These are phyloP conservation scores for Pyrrhoderma lamaoense DNA, from an alignment of 1,284 basidiomycete genomes.

Conservation along the genomic window DNA sequence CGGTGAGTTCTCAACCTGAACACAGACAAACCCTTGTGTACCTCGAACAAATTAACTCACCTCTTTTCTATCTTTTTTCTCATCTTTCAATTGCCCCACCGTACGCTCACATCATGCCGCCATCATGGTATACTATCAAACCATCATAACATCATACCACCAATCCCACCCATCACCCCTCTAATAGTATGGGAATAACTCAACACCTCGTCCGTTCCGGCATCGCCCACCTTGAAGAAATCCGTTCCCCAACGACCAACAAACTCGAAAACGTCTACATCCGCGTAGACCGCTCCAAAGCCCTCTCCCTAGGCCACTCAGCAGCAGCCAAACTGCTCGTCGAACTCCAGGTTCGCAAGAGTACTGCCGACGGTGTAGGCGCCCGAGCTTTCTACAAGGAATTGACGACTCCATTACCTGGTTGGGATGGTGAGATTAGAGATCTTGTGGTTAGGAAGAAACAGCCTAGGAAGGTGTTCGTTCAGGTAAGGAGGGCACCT, in stretches of 20 bases:
- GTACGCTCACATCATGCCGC: no score
- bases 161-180: background rate
- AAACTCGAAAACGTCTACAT: constrained; percentile 63
- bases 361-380: constrained; percentile 72
- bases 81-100: no score
- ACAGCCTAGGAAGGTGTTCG: constrained; percentile 74
- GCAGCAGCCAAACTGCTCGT: constrained; percentile 66
- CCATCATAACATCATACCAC: background rate
- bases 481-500: constrained; percentile 32
- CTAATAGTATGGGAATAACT: constrained; percentile 65
- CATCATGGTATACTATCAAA: background rate
- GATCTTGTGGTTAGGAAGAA: constrained; percentile 75
- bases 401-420: constrained; percentile 61
- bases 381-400: constrained; percentile 68
- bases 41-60: no score
- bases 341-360: constrained; percentile 75
- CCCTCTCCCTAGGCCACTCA: constrained; percentile 55
- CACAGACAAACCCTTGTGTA: no score
- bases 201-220: constrained; percentile 66
- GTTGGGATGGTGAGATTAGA: constrained; percentile 70
- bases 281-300: constrained; percentile 60
- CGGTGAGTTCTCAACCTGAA: constrained; percentile 37
- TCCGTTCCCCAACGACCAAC: constrained; percentile 45
- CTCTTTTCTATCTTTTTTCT: no score
- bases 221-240: constrained; percentile 63